Conservation (phyloP, 202 grass and related monocot species). For the Panicum virgatum region DNA sequence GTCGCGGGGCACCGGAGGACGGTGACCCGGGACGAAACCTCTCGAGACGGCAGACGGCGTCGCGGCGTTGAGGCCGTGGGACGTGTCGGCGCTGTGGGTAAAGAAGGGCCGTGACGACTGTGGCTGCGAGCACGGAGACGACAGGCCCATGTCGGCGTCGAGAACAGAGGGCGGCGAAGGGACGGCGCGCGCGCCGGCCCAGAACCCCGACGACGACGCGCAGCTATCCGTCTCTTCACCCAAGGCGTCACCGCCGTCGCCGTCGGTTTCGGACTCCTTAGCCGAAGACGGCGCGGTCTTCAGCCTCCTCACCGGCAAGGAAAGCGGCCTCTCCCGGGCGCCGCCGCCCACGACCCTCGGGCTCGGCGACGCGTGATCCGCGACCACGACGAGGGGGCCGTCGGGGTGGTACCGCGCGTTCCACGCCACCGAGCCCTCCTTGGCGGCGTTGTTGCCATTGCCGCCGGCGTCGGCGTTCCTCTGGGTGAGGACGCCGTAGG, state of each 20-base stretch:
- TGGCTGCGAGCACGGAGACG: not conserved
- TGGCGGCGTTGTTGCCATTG: not conserved
- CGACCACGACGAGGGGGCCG: slow-evolving; percentile 64
- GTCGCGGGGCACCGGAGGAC: not conserved
- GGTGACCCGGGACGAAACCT: not conserved
- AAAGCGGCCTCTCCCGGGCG: slow-evolving; percentile 44
- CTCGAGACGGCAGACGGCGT: not conserved
- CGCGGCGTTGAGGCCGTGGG: not conserved
- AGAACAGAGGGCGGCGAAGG: slow-evolving; percentile 53
- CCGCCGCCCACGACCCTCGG: too few species aligned
- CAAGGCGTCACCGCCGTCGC: not conserved
- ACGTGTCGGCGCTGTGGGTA: not conserved
- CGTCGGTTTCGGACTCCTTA: slow-evolving; percentile 21
- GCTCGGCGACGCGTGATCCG: slow-evolving; percentile 36
- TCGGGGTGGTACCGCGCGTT: slow-evolving; percentile 59
- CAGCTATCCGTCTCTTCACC: slow-evolving; percentile 49
- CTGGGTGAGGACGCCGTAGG: slow-evolving; percentile 77
- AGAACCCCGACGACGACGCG: slow-evolving; percentile 39
- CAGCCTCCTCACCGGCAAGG: slow-evolving; percentile 73
- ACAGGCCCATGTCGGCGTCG: slow-evolving; percentile 15
- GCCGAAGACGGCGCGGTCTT: slow-evolving; percentile 23
- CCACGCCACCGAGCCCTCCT: slow-evolving; percentile 49
- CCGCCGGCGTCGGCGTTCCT: slow-evolving; percentile 21
- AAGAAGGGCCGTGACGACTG: not conserved
- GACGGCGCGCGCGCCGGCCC: slow-evolving; percentile 16